Evolutionary conservation across 176 grass and related monocot genomes (phyloP), one percentile per base, ranked within the genome.

Genomic region (Phoenix roebelenii): DNA sequence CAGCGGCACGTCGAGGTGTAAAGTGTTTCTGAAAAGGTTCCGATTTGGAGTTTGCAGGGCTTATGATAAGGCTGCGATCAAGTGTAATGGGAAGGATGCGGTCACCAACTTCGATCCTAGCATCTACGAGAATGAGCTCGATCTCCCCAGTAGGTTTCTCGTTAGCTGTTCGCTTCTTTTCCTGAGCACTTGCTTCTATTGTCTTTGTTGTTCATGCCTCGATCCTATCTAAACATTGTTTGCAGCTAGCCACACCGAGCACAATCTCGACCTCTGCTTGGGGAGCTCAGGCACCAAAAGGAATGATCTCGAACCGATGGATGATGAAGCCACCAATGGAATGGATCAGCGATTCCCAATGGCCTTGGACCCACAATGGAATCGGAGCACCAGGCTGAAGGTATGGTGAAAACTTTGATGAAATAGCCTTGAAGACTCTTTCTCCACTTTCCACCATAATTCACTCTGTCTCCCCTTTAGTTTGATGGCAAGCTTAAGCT

Each of bases 51-150:
- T 16, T 68, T 56, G 18, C 52, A 68, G 65, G 39, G 65, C 65
- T 35, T 68, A 68, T 17, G 65, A 68, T 28, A 68, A 55, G n/a
- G 65, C 65, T 16, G 52, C 65, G 44, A 68, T 68, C 9, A 68
- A 56, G 26, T 68, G 65, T 17, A 68, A 68, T 35, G 65, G 65
- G 18, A 68, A 68, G 28, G 65, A 68, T 39, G 65, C 65, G 1
- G 26, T 68, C 7, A 68, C 65, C 52, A 68, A 68, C 65, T 68
- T 68, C 6, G 65, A 68, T 55, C 65, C 25, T 10, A 68, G 18
- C 50, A 16, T 44, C 16, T 68, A 68, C 5, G 25, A 55, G 18
- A 35, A 55, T 23, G 65, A 68, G 28, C 25, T 56, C 7, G 17
- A 25, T 20, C 12, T 22, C 19, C 16, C 54, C n/a, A 23, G 51